A percentile compares a stretch with the other conserved stretches of the same genome.
Evolutionary conservation across 805 yeast genomes (phyloP).

Genomic region (Myxozyma lipomycoides): DNA sequence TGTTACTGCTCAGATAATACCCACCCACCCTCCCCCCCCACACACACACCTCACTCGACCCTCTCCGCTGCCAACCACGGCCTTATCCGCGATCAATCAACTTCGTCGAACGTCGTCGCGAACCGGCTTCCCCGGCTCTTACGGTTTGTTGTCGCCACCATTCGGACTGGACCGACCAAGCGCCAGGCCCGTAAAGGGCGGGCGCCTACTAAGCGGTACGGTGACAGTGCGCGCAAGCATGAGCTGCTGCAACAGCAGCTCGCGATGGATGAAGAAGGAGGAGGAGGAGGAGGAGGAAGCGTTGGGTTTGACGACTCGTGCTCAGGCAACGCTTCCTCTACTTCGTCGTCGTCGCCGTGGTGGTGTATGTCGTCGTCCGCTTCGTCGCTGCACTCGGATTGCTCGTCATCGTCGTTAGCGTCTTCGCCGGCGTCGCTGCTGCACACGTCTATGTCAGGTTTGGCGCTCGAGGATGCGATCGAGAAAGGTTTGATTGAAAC

Average conservation of each 20-base stretch:
- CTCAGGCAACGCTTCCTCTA: background rate
- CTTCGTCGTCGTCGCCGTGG: conserved; percentile 36
- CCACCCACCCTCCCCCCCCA: too few species aligned
- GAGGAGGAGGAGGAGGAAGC: background rate
- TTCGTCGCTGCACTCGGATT: conserved; percentile 8
- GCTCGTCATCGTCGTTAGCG: conserved; percentile 9
- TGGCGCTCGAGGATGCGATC: conserved; percentile 35
- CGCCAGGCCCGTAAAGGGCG: conserved; percentile 31
- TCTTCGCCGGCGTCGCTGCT: conserved; percentile 40
- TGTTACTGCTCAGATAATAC: too few species aligned
- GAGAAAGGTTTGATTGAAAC: conserved; percentile 35
- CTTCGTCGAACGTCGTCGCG: too few species aligned
- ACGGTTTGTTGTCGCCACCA: conserved; percentile 6
- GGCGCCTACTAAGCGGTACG: conserved; percentile 29
- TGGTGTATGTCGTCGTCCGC: conserved; percentile 30
- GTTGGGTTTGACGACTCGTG: too few species aligned
- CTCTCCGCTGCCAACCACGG: too few species aligned
- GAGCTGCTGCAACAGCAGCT: background rate
- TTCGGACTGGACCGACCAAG: conserved; percentile 29
- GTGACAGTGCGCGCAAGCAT: conserved; percentile 2
- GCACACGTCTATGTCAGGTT: background rate
- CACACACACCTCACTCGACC: too few species aligned
- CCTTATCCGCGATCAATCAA: too few species aligned
- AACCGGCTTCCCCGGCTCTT: too few species aligned
- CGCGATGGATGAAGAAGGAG: background rate